Evolutionary conservation across 768 basidiomycete genomes (phyloP).

Genomic region (Suillus ampliporus): DNA sequence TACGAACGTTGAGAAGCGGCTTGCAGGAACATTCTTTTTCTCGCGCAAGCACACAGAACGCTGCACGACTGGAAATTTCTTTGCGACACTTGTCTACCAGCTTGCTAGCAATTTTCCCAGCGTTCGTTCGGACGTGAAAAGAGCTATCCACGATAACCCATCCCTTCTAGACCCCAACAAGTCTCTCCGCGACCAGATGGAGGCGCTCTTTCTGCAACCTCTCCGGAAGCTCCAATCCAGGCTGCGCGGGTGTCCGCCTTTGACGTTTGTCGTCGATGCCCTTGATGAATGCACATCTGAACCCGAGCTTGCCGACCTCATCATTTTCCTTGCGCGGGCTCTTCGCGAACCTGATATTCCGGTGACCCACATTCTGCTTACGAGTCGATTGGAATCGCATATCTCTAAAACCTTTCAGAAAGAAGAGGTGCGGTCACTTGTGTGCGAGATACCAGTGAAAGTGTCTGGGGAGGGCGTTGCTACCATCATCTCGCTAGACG

Average conservation of each 20-base stretch:
- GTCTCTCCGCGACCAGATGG: not conserved
- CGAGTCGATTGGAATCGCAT: not conserved
- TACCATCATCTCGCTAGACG: not conserved
- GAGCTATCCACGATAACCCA: not conserved
- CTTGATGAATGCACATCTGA: not conserved
- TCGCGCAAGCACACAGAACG: slow-evolving; percentile 2
- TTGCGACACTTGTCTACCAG: not conserved
- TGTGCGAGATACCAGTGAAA: not conserved
- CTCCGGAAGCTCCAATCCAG: not conserved
- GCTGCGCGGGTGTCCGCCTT: not conserved
- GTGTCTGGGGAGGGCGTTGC: not conserved
- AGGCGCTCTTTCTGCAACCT: not conserved
- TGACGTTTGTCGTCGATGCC: not conserved
- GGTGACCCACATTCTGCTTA: not conserved
- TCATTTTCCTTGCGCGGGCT: not conserved
- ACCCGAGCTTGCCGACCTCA: not conserved
- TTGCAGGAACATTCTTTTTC: not conserved
- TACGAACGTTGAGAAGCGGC: not conserved
- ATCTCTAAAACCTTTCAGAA: not conserved
- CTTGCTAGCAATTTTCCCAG: not conserved
- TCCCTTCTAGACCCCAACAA: slow-evolving; percentile 1
- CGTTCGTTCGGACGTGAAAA: not conserved
- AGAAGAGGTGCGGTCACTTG: not conserved
- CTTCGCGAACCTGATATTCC: not conserved
- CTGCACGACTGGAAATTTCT: not conserved